Evolutionary conservation across 2,329 filamentous ascomycete species (phyloP).

Genomic region (Trichoderma semiorbis): DNA sequence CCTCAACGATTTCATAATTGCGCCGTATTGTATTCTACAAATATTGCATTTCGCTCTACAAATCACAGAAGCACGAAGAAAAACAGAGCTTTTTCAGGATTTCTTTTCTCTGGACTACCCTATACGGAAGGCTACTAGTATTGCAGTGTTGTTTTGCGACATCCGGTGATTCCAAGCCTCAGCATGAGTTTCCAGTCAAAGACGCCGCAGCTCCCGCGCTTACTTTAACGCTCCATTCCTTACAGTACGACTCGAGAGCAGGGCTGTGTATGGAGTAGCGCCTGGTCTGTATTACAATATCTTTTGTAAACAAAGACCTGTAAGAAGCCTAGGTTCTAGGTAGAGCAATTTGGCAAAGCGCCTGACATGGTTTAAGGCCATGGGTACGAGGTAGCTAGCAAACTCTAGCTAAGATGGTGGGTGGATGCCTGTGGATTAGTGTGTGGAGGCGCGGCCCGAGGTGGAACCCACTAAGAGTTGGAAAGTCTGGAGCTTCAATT

Average conservation of each 20-base stretch:
- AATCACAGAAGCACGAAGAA: too few relatives aligned
- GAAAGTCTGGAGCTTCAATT: neutral
- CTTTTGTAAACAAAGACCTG: neutral
- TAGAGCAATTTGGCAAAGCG: neutral
- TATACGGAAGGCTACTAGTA: too few relatives aligned
- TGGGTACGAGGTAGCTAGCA: neutral
- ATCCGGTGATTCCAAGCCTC: neutral
- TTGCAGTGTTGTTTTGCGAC: too few relatives aligned
- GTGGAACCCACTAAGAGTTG: neutral
- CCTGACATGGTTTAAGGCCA: neutral
- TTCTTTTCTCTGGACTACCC: too few relatives aligned
- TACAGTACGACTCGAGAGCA: neutral
- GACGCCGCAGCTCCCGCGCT: neutral
- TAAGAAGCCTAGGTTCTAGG: neutral
- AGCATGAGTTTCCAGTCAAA: neutral
- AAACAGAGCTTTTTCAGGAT: too few relatives aligned
- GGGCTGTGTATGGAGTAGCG: neutral
- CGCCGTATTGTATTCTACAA: too few relatives aligned
- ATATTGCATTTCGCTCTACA: too few relatives aligned
- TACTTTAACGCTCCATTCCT: neutral
- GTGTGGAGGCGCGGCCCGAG: neutral
- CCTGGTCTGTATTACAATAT: neutral
- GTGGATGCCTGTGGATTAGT: neutral
- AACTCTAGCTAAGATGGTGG: neutral
- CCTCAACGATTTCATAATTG: too few relatives aligned